Evolutionary conservation across 75 land plant genomes (phyloP), one percentile per base, ranked within the genome.

Genomic region (Gnetum montanum): DNA sequence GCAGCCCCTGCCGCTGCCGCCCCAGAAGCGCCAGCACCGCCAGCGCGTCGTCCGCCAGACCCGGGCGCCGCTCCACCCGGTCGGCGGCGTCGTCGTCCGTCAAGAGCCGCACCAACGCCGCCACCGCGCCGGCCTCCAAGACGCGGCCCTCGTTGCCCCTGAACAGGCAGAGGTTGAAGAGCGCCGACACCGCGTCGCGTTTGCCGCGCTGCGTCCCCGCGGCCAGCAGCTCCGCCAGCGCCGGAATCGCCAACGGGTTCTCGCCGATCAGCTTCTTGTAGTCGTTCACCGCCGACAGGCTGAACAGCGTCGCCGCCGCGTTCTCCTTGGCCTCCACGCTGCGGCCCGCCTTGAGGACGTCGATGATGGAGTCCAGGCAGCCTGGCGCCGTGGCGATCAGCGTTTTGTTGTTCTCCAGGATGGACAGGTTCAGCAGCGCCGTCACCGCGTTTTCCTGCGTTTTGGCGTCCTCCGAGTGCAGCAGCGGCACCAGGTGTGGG

Each of bases 401-500:
- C 49, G 46, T 31, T 64, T 92, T 92, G 68, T 92, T 92, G 37
- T 53, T 64, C 0, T 76, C 86, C 19, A 75, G 68, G 11, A 92
- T 88, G 28, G 97, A 92, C 4, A 92, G 80, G 69, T 92, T 92
- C 33, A 92, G 74, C 8, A 92, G 48, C n/a, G 97, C 85, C 15
- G 97, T 88, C 18, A 92, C 95, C 19, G 90, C 90, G 57, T 92
- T 86, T 44, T 85, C 78, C 46, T 91, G 95, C 15, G 93, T 81
- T 34, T 49, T 67, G 18, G 86, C 66, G 40, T 84, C 65, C 3
- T 56, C 62, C 30, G 81, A 69, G 8, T 49, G 48, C 34, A 92
- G 63, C n/a, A 81, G 60, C 4, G 73, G 63, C 1, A 79, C 69
- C 8, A 92, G 73, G 2, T 68, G 43, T 4, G 86, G 81, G 0